Percentiles rank a stretch among this genome's conserved stretches.
phyloP scores from a whole-genome alignment of 73 alveolate species.

The Uronychia setigera region DNA sequence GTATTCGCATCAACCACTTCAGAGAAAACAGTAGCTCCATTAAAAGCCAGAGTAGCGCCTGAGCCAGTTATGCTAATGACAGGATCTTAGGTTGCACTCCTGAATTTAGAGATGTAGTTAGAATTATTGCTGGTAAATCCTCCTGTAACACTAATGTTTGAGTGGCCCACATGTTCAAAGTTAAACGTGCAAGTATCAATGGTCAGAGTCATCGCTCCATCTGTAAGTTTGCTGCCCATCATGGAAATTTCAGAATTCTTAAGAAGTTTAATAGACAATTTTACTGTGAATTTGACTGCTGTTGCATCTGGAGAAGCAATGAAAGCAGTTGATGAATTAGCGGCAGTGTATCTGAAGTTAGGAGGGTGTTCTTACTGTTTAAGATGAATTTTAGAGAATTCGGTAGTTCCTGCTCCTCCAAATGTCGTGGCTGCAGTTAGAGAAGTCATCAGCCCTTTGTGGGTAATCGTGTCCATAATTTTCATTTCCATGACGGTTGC shows the following conservation, averaged over 20 bases:
- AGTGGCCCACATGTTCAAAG: neutral
- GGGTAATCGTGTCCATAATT: too few relatives aligned
- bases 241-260: neutral
- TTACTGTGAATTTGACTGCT: neutral
- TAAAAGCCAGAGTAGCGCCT: neutral
- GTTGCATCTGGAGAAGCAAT: neutral
- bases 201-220: neutral
- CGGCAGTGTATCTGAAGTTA: neutral
- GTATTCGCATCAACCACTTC: too few relatives aligned
- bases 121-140: too few relatives aligned
- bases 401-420: neutral
- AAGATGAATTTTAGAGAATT: neutral
- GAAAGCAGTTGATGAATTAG: too few relatives aligned
- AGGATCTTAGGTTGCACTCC: neutral
- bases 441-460: neutral
- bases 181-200: neutral
- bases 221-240: neutral
- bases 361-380: neutral
- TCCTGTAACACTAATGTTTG: too few relatives aligned
- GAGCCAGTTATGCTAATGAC: neutral
- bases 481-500: too few relatives aligned
- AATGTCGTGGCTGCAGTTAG: neutral
- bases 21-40: neutral
- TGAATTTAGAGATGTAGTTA: neutral
- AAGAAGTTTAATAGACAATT: neutral